These are phyloP conservation scores for Pythium guiyangense DNA, from an alignment of 352 stramenopile species.

Conservation along the genomic window DNA sequence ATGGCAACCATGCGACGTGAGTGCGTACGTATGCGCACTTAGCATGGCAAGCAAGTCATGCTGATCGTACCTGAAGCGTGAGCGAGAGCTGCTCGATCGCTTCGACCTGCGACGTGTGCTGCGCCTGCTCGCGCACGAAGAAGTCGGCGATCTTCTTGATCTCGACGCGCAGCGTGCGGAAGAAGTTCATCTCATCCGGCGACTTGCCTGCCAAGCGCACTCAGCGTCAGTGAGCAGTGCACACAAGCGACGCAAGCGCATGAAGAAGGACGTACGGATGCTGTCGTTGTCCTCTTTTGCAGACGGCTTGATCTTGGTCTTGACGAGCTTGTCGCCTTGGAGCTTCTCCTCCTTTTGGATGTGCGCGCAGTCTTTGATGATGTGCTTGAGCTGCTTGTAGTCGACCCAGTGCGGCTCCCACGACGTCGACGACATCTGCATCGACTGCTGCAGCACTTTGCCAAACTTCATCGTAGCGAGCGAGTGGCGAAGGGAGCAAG, in stretches of 20 bases:
- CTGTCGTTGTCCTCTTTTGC: slow-evolving; percentile 85
- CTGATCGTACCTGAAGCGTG: slow-evolving; percentile 57
- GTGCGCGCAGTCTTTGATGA: slow-evolving; percentile 89
- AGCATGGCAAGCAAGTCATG: no score
- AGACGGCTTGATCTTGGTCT: slow-evolving; percentile 74
- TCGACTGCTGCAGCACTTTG: slow-evolving; percentile 85
- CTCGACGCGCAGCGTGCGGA: slow-evolving; percentile 75
- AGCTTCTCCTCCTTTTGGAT: slow-evolving; percentile 86
- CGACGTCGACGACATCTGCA: slow-evolving; percentile 69
- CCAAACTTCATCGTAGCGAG: slow-evolving; percentile 76
- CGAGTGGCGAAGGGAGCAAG: no score
- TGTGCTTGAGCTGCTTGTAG: slow-evolving; percentile 88
- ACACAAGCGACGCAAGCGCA: background rate
- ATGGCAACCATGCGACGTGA: background rate
- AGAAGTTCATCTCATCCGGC: slow-evolving; percentile 86
- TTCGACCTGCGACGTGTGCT: slow-evolving; percentile 57
- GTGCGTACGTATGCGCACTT: no score
- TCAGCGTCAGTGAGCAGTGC: background rate
- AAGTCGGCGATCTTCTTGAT: slow-evolving; percentile 87
- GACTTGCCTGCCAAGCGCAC: slow-evolving; percentile 49
- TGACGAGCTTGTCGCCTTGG: slow-evolving; percentile 62
- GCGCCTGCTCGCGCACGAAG: slow-evolving; percentile 78
- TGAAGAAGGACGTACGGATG: slow-evolving; percentile 57
- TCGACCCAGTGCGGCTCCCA: slow-evolving; percentile 83
- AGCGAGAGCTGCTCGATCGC: slow-evolving; percentile 67